These are phyloP conservation scores for Arthrobotrys megalospora DNA, from an alignment of 2,329 filamentous ascomycete genomes.

Conservation along the genomic window DNA sequence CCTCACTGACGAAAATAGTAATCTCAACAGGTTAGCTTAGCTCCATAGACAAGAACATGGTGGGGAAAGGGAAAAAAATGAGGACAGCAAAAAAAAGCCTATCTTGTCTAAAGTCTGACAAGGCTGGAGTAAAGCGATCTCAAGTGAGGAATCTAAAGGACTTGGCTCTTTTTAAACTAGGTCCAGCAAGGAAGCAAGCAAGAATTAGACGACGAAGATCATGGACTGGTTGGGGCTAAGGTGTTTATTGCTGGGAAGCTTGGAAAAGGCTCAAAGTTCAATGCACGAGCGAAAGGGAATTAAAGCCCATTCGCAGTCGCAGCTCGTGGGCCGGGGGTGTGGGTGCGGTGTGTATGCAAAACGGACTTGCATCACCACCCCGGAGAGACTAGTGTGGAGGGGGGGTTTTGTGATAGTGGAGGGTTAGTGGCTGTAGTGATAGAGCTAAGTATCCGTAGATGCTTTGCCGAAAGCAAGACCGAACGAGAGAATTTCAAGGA, in stretches of 20 bases:
- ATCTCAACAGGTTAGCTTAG: constrained; percentile 47
- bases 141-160: constrained; percentile 35
- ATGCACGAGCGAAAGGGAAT: constrained; percentile 18
- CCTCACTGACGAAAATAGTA: constrained; percentile 57
- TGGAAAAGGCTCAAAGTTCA: constrained; percentile 51
- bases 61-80: constrained; percentile 38
- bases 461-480: constrained; percentile 57
- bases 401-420: constrained; percentile 19
- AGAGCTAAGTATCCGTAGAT: constrained; percentile 55
- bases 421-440: not conserved
- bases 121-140: constrained; percentile 49
- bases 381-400: constrained; percentile 20
- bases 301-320: constrained; percentile 30
- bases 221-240: constrained; percentile 40
- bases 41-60: constrained; percentile 13
- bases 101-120: constrained; percentile 54
- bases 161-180: constrained; percentile 52
- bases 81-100: constrained; percentile 19
- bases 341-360: constrained; percentile 39
- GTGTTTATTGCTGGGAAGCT: constrained; percentile 35
- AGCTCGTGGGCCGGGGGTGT: constrained; percentile 23
- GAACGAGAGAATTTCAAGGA: constrained; percentile 43
- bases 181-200: constrained; percentile 57
- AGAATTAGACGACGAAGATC: constrained; percentile 52
- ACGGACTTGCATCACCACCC: constrained; percentile 59